These are phyloP conservation scores for Neofusicoccum ribis DNA, from an alignment of 2,329 filamentous ascomycete species.

Conservation along the genomic window DNA sequence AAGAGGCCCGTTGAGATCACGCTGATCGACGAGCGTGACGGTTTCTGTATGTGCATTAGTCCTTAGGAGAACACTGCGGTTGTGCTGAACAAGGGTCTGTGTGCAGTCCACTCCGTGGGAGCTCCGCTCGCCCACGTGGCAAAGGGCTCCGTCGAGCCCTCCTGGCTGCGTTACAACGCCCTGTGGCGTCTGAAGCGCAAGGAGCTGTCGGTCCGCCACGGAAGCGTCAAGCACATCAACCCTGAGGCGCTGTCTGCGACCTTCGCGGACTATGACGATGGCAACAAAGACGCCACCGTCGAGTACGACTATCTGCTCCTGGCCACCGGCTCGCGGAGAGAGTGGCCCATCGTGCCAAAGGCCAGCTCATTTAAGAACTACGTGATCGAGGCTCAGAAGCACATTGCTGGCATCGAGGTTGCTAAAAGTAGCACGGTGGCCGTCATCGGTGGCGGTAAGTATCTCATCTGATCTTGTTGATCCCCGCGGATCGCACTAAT, in stretches of 20 bases:
- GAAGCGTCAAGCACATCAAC: constrained; percentile 63
- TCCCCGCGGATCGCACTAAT: not conserved
- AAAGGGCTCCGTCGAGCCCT: constrained; percentile 40
- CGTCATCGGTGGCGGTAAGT: constrained; percentile 68
- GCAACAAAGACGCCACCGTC: constrained; percentile 22
- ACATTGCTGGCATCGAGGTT: constrained; percentile 46
- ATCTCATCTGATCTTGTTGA: constrained; percentile 4
- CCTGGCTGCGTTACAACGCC: constrained; percentile 68
- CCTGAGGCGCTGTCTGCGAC: constrained; percentile 57
- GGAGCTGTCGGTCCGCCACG: constrained; percentile 65
- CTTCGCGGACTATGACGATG: constrained; percentile 48
- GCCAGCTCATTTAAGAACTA: constrained; percentile 63
- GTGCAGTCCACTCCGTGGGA: constrained; percentile 71
- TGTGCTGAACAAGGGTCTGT: not conserved
- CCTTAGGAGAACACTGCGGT: not conserved
- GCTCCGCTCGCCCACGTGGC: constrained; percentile 70
- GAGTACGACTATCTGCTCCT: constrained; percentile 75
- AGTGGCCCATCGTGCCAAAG: constrained; percentile 73
- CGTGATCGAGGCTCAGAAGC: constrained; percentile 60
- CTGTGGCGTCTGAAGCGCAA: constrained; percentile 65
- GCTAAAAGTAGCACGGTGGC: constrained; percentile 54
- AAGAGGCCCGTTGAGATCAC: constrained; percentile 66
- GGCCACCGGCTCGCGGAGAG: constrained; percentile 67
- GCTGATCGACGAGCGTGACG: constrained; percentile 76
- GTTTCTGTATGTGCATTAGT: constrained; percentile 66